These are phyloP conservation scores for Malbranchea cinnamomea DNA, from an alignment of 2,329 filamentous ascomycete species.

Conservation along the genomic window DNA sequence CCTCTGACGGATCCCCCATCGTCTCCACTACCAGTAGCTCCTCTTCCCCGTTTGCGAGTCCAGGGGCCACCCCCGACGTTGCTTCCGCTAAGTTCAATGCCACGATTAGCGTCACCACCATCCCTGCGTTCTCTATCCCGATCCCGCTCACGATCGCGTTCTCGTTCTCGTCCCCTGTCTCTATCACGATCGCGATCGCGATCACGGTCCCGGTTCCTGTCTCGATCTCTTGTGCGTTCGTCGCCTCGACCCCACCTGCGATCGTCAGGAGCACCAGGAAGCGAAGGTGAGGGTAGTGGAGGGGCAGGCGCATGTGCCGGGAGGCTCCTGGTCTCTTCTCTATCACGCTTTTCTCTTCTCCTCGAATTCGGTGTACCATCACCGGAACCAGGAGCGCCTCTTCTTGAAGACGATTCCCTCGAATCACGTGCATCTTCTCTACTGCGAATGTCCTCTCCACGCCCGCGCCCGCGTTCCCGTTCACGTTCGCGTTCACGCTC, in stretches of 20 bases:
- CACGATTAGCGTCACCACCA: constrained; percentile 3
- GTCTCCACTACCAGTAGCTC: constrained; percentile 6
- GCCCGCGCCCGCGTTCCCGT: constrained; percentile 6
- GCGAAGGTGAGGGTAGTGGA: constrained; percentile 4
- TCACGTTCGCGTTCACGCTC: constrained; percentile 8
- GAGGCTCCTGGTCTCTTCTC: not conserved
- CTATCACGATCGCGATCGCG: constrained; percentile 8
- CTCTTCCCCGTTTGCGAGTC: constrained; percentile 11
- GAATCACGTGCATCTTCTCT: constrained; percentile 3
- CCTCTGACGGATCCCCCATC: constrained; percentile 7
- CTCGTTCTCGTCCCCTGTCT: constrained; percentile 11
- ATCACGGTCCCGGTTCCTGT: constrained; percentile 4
- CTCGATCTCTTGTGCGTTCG: constrained; percentile 5
- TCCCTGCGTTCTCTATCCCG: constrained; percentile 5
- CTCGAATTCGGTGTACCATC: constrained; percentile 1
- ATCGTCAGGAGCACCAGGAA: constrained; percentile 1
- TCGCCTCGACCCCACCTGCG: constrained; percentile 4
- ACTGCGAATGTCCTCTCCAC: constrained; percentile 4
- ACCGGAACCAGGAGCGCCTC: not conserved
- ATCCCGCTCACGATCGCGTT: no score
- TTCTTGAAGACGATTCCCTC: constrained; percentile 3
- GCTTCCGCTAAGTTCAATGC: constrained; percentile 1
- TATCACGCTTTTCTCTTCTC: constrained; percentile 6
- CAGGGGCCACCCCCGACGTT: constrained; percentile 7
- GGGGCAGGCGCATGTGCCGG: constrained; percentile 3